These are phyloP conservation scores for Clarireedia paspali DNA, from an alignment of 2,329 filamentous ascomycete genomes.

Conservation along the genomic window DNA sequence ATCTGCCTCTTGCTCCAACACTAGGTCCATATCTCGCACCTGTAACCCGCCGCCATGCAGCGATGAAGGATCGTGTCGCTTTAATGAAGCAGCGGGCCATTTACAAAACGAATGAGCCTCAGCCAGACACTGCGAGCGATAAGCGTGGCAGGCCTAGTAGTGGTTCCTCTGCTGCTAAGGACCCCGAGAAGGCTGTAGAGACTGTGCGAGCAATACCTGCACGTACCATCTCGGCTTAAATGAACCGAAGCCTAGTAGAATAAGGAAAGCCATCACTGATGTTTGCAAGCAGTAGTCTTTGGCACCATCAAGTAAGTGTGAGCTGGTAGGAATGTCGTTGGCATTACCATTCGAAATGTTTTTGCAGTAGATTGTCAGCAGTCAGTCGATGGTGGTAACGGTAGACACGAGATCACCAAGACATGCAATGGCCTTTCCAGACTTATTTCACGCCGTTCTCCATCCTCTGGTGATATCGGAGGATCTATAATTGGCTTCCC, in stretches of 20 bases:
- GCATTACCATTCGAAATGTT: too few relatives aligned
- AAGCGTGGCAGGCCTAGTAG: background rate
- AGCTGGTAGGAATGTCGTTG: too few relatives aligned
- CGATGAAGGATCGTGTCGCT: background rate
- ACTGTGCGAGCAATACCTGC: conserved; percentile 6
- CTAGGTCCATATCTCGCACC: conserved; percentile 1
- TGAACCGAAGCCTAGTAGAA: background rate
- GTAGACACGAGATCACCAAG: too few relatives aligned
- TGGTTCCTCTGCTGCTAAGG: conserved; percentile 1
- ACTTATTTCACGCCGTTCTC: too few relatives aligned
- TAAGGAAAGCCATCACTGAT: background rate
- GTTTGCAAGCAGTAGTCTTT: background rate
- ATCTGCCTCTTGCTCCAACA: conserved; percentile 30
- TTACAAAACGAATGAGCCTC: background rate
- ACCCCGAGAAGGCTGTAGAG: conserved; percentile 2
- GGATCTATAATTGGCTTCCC: too few relatives aligned
- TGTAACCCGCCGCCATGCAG: background rate
- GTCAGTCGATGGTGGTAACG: too few relatives aligned
- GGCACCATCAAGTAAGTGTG: background rate
- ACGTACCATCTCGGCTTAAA: conserved; percentile 11
- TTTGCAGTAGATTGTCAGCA: too few relatives aligned
- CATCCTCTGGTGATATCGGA: too few relatives aligned
- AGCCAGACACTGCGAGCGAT: background rate
- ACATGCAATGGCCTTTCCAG: too few relatives aligned
- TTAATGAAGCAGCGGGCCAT: conserved; percentile 3